Evolutionary conservation across 2,329 filamentous ascomycete genomes (phyloP).

Genomic region (Madurella fahalii): DNA sequence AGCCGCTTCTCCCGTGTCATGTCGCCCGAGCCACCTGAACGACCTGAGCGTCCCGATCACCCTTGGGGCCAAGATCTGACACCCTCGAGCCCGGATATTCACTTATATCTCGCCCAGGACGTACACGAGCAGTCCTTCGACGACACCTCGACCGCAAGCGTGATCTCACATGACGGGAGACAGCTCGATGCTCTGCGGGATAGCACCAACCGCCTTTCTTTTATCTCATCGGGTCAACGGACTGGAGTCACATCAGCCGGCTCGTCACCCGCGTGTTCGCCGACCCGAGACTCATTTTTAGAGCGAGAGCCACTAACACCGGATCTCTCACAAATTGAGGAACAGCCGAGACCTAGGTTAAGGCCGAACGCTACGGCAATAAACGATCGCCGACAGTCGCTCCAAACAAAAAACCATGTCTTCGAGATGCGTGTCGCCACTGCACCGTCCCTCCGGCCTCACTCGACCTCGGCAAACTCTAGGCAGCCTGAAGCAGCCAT

Average conservation of each 20-base stretch:
- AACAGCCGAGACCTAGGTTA: slow-evolving; percentile 32
- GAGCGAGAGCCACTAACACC: slow-evolving; percentile 31
- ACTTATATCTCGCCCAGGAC: slow-evolving; percentile 27
- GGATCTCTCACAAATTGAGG: slow-evolving; percentile 25
- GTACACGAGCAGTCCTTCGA: slow-evolving; percentile 44
- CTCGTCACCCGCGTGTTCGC: slow-evolving; percentile 56
- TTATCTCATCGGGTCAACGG: slow-evolving; percentile 57
- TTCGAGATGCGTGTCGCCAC: slow-evolving; percentile 37
- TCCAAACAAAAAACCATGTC: slow-evolving; percentile 44
- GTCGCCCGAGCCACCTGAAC: slow-evolving; percentile 31
- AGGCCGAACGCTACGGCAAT: slow-evolving; percentile 53
- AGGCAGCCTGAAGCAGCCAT: slow-evolving; percentile 13
- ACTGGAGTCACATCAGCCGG: slow-evolving; percentile 56
- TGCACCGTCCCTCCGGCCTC: slow-evolving; percentile 25
- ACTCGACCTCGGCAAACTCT: slow-evolving; percentile 25
- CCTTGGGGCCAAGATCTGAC: slow-evolving; percentile 28
- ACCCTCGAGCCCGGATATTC: slow-evolving; percentile 27
- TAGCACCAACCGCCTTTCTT: slow-evolving; percentile 54
- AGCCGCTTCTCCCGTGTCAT: slow-evolving; percentile 42
- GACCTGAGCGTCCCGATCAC: no score
- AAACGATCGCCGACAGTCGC: slow-evolving; percentile 47
- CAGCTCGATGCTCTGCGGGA: slow-evolving; percentile 56
- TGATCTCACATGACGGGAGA: slow-evolving; percentile 55
- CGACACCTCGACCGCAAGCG: slow-evolving; percentile 54
- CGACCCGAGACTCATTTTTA: slow-evolving; percentile 49